Evolutionary conservation across 768 basidiomycete species (phyloP), one percentile per base, ranked within the genome.

Genomic region (Boletellus emodensis): DNA sequence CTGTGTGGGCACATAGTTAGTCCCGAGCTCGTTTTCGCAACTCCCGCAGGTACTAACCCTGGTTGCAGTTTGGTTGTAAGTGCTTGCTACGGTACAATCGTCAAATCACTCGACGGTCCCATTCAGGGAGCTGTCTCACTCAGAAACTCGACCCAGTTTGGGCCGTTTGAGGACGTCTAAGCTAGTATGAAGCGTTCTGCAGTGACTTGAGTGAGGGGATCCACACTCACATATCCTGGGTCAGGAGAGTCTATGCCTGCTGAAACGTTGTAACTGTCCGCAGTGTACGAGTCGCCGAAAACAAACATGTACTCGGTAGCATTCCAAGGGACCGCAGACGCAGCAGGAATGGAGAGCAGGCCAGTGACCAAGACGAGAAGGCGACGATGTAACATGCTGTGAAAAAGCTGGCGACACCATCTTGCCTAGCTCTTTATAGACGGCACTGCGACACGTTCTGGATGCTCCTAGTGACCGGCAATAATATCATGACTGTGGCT

Each of bases 221-320:
- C 13, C 22, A 39, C 26, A 64, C 76, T 61, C 60, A 82, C 81
- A 53, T 70, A 75, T 38, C 76, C 75, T 13, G 82, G 80, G 37
- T 68, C 71, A 6, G 75, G 71, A 1, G 81, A 80, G 53, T 78
- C 56, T 13, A 82, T 65, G 7, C 82, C 81, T 9, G 73, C 74
- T 15, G 81, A 79, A 45, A 83, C 72, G 54, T 83, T 82, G 60
- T 74, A 84, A 9, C 82, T 81, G 47, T 77, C 75, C 4, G 78
- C 68, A 1, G 80, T 80, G 62, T 84, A 84, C 1, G 81, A 84
- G 56, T 84, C 83, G 10, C 83, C 83, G 55, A 84, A 84, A 2
- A 76, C 72, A 54, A 85, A 79, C 44, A 84, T 56, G 58, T 74
- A 82, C 54, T 81, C 65, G 5, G 77, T 83, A 13, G 71, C 69